Percentiles rank a stretch among this genome's conserved stretches.
These are phyloP conservation scores for Cornus controversa DNA, from an alignment of 148 eudicot genomes.

Conservation along the genomic window DNA sequence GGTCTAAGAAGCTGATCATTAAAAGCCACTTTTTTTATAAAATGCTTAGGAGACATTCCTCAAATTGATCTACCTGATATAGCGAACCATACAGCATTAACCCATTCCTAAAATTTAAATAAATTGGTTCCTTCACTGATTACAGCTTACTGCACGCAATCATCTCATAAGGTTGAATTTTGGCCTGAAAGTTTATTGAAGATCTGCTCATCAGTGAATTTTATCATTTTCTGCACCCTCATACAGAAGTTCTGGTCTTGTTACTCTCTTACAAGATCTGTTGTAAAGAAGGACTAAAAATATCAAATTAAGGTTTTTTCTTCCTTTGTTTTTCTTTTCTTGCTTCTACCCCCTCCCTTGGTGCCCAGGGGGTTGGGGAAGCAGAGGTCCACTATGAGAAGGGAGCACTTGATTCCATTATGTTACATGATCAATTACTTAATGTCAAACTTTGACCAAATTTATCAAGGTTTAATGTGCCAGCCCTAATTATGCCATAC, in stretches of 20 bases:
- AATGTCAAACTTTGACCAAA: not conserved
- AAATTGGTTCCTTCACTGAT: not conserved
- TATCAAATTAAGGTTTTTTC: not conserved
- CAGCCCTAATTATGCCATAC: not conserved
- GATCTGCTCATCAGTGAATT: not conserved
- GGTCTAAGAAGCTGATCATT: not conserved
- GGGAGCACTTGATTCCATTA: not conserved
- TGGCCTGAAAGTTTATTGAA: not conserved
- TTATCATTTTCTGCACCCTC: not conserved
- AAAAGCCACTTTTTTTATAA: not conserved
- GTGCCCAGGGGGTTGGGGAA: not conserved
- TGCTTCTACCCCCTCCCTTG: not conserved
- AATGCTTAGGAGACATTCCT: not conserved
- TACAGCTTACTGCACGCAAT: not conserved
- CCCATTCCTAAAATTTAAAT: not conserved
- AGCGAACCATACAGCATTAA: not conserved
- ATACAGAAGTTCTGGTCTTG: not conserved
- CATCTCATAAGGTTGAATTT: not conserved
- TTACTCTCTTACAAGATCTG: not conserved
- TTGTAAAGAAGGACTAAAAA: not conserved
- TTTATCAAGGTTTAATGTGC: not conserved
- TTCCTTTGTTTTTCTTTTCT: not conserved
- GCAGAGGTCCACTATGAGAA: not conserved
- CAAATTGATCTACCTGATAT: not conserved
- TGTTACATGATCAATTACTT: not conserved